Percentiles rank a stretch among this genome's conserved stretches.
phyloP scores from a whole-genome alignment of 257 asterid genomes.

The Solanum sitiens region DNA sequence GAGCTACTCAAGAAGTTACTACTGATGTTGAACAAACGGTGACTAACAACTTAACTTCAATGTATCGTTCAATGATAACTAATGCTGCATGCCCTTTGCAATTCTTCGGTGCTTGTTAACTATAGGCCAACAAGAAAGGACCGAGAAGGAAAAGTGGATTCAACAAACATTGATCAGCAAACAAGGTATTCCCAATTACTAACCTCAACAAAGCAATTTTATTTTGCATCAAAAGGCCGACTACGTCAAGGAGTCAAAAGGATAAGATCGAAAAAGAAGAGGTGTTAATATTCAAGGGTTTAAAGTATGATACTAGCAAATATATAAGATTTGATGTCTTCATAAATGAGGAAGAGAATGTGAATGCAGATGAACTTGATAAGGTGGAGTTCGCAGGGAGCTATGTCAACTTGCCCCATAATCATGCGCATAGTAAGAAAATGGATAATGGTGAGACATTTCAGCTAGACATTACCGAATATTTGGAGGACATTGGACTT shows the following conservation, averaged over 20 bases:
- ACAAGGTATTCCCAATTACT: neutral
- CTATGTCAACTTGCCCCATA: neutral
- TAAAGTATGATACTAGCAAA: neutral
- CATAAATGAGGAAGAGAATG: neutral
- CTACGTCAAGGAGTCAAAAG: neutral
- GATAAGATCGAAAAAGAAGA: neutral
- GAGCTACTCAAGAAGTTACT: neutral
- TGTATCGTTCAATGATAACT: slow-evolving; percentile 5
- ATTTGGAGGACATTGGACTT: neutral
- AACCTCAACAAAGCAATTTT: neutral
- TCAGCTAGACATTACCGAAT: neutral
- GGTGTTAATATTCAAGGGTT: neutral
- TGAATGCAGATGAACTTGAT: neutral
- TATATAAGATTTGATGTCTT: neutral
- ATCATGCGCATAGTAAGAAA: neutral
- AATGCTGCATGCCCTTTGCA: neutral
- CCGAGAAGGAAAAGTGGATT: neutral
- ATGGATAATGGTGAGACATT: neutral
- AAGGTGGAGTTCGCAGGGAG: neutral
- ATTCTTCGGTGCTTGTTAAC: slow-evolving; percentile 1
- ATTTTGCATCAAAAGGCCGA: neutral
- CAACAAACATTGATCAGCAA: neutral
- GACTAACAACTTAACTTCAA: neutral
- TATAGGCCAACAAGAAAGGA: neutral
- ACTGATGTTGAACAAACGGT: neutral